A percentile compares a stretch with the other conserved stretches of the same genome.
Conservation (phyloP, 1,284 basidiomycete species). For the Ganoderma boninense region DNA sequence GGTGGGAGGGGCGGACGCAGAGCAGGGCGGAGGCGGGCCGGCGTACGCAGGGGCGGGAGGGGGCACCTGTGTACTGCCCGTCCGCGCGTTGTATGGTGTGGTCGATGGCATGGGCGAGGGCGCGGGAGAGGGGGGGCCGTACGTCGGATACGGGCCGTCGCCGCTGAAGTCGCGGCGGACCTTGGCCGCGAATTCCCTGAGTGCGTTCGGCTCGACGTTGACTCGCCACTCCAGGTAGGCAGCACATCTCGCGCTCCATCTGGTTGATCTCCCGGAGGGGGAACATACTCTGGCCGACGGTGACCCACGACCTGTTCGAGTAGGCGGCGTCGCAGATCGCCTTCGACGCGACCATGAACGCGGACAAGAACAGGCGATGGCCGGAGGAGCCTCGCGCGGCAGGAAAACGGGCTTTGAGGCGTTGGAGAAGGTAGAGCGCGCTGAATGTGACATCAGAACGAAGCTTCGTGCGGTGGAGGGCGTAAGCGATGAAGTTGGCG, state of each 20-base stretch:
- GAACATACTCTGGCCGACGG: conserved; percentile 94
- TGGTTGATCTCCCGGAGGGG: conserved; percentile 92
- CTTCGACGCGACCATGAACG: conserved; percentile 93
- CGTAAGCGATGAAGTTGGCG: conserved; percentile 88
- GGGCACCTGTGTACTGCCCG: conserved; percentile 29
- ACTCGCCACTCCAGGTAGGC: conserved; percentile 93
- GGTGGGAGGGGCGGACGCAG: conserved; percentile 20
- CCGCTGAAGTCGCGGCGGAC: conserved; percentile 70
- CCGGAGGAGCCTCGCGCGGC: conserved; percentile 92
- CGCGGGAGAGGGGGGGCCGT: conserved; percentile 59
- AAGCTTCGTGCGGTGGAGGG: conserved; percentile 87
- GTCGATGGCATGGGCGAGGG: conserved; percentile 60
- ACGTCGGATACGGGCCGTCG: conserved; percentile 62
- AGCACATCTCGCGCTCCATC: conserved; percentile 96
- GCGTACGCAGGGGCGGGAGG: conserved; percentile 28
- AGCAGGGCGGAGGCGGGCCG: conserved; percentile 19
- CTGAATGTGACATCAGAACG: conserved; percentile 87
- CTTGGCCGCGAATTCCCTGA: conserved; percentile 69
- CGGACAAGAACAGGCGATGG: conserved; percentile 90
- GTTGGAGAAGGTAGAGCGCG: conserved; percentile 84
- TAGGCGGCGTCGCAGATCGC: conserved; percentile 97
- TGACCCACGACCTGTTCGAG: conserved; percentile 95
- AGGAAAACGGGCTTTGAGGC: conserved; percentile 92
- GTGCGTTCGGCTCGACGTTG: conserved; percentile 73
- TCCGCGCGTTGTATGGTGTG: conserved; percentile 41